Evolutionary conservation across 1,284 basidiomycete species (phyloP), one percentile per base, ranked within the genome.

Genomic region (Ganoderma lucidum): DNA sequence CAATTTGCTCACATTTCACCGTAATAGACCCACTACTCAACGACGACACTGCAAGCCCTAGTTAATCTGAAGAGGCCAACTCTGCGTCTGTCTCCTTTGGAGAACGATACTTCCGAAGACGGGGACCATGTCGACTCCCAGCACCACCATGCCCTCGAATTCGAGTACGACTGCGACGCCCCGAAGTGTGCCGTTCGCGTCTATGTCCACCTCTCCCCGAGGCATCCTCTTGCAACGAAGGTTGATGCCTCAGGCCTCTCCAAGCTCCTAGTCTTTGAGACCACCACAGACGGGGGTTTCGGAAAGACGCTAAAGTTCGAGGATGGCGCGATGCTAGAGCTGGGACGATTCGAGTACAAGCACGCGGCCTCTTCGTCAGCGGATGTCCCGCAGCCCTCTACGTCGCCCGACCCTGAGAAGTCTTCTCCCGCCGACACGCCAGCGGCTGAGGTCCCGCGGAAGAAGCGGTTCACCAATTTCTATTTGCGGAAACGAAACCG

Each of bases 51-150:
- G 0, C 95, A 97, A 82, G 95, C 95, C 0, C 86, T 96, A 41
- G 95, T 97, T 71, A 96, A 96, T 77, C 88, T 97, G 75, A 96
- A 96, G 79, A 89, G 95, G 9, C 96, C 95, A 0, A 91, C 93
- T 1, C 84, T 90, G 66, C 91, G 87, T 59, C 87, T 89, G 58
- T 93, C 87, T 44, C 94, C 90, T n/a, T 85, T 90, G 60, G 82
- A 85, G 12, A 76, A 82, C 23, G 83, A 87, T 28, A 80, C 85
- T 0, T 79, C 81, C 6, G 83, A 85, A 60, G 83, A 83, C 69
- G 76, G 79, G 66, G 80, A 81, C 62, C 80, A 84, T 66, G 77
- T 75, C 12, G 85, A 88, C 58, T 84, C 81, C 44, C 84, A 84
- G 73, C 86, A 87, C 62, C 85, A 88, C 55, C 94, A 96, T 75